Percentiles rank a stretch among this genome's conserved stretches.
phyloP scores from a whole-genome alignment of 2,329 filamentous ascomycete genomes.

The Diaporthe vexans region DNA sequence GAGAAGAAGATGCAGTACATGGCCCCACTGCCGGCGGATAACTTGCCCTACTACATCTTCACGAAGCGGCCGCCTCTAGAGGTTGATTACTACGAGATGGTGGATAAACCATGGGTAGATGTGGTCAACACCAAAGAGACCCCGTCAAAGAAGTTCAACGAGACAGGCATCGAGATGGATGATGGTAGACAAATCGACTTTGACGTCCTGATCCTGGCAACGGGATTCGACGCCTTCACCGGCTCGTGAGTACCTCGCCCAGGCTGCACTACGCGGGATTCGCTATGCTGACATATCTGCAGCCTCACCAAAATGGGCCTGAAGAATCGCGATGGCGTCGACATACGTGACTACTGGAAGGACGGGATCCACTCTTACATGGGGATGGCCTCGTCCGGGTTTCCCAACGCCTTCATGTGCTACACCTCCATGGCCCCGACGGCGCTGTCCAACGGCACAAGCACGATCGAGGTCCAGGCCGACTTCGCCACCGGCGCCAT shows the following conservation, averaged over 20 bases:
- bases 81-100: constrained; percentile 35
- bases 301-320: constrained; percentile 33
- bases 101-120: constrained; percentile 57
- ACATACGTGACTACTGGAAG: constrained; percentile 23
- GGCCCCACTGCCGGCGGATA: constrained; percentile 60
- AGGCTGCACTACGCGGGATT: rapidly evolving
- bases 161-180: constrained; percentile 55
- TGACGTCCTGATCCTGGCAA: constrained; percentile 52
- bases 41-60: constrained; percentile 64
- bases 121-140: constrained; percentile 60
- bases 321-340: constrained; percentile 12
- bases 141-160: constrained; percentile 56
- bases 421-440: constrained; percentile 19
- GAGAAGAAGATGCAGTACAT: constrained; percentile 59
- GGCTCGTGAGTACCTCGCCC: constrained; percentile 43
- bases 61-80: constrained; percentile 42
- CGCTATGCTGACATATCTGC: neutral
- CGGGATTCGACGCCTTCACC: constrained; percentile 53
- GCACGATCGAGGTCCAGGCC: constrained; percentile 24
- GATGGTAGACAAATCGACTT: constrained; percentile 55
- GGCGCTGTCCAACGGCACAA: constrained; percentile 12
- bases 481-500: constrained; percentile 32
- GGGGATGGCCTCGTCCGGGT: constrained; percentile 12
- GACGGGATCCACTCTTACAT: constrained; percentile 19
- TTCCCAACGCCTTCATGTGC: constrained; percentile 34